Evolutionary conservation across 2,329 filamentous ascomycete genomes (phyloP), one percentile per base, ranked within the genome.

Genomic region (Epichloe hybrida): DNA sequence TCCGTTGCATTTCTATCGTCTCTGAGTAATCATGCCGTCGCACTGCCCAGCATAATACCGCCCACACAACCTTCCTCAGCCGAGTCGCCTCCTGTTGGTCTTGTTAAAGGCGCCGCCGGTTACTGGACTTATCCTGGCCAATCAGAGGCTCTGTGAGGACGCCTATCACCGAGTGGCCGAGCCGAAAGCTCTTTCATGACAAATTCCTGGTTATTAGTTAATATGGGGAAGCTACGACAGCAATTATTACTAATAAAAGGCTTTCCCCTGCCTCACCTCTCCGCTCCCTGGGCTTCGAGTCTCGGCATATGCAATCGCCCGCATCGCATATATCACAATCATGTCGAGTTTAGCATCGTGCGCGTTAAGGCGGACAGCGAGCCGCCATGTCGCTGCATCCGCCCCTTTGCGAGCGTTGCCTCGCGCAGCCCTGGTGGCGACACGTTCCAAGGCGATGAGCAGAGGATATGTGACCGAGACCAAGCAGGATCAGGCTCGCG

Each of bases 391-490:
- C 60, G 64, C 72, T 23, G 50, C 54, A 21, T 51, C 56, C 40
- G 57, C 59, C 51, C 55, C 62, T 53, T 48, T 63, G 56, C 63
- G 59, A 58, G 55, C 53, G 31, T 56, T 64, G 49, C 55, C 60
- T 50, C 61, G 59, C 49, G 58, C 67, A 49, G 56, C 60, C 53
- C 43, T 61, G 47, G 58, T 62, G 50, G 59, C 62, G 53, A 57
- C 59, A 38, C 41, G 48, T 15, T 47, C 42, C 31, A 54, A 54
- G 48, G 49, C 55, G 39, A 54, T 58, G 48, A 69, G 73, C 60
- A 79, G 88, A 64, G 76, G 72, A 60, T 95, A 95, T 76, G 89
- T 95, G 56, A 86, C 88, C 31, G 84, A 90, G 71, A 84, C 86
- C 54, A 88, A 84, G 72, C 77, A 81, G 57, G 82, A 87, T 59